Base-by-base conservation (phyloP, 2,329 filamentous ascomycete species). In the Microdochium paspali region DNA sequence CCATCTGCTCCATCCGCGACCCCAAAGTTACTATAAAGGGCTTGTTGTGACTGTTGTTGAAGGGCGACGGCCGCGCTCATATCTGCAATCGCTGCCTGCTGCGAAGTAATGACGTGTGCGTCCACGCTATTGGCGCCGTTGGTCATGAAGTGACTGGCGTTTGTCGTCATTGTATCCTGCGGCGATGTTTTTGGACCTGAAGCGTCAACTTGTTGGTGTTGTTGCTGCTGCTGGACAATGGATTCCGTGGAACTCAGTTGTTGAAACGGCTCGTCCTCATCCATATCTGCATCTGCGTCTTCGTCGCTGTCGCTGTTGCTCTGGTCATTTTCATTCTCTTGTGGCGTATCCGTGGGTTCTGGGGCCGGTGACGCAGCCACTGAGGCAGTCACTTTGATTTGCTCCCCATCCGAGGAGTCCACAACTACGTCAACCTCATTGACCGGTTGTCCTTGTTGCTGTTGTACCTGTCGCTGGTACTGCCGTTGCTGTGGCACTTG, bases 251-350 rank as follows among this genome's bases (percentile, higher is more conserved):
- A 18, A 18, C 18, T 40, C 18, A 18, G 18, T 21, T 20, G 35
- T 4, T 40, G 35, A 18, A 18, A 40, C 3, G 35, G 18, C 35
- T 40, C 76, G 46, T 77, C 76, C 31, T 80, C 77, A 43, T 81
- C 77, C 77, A 81, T 81, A 47, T 70, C 66, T 3, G 60, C 64
- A 42, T 67, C 68, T 3, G 65, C 68, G 47, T 71, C 66, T 47
- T 67, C 60, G 32, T 70, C 68, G 47, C 71, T 76, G 28, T 66
- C 71, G n/a, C 73, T 72, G 21, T 72, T 71, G 10, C 69, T 61
- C n/a, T n/a, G n/a, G n/a, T n/a, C n/a, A 5, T 64, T 13, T 7
- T 10, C 40, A 7, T 25, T 43, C 31, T 40, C 71, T 10, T 63
- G 63, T 7, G 68, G 65, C 3, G 61, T 62, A 5, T 65, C 65